Evolutionary conservation across 345 rosid species (phyloP), one percentile per base, ranked within the genome.

Genomic region (Pugionium dolabratum): DNA sequence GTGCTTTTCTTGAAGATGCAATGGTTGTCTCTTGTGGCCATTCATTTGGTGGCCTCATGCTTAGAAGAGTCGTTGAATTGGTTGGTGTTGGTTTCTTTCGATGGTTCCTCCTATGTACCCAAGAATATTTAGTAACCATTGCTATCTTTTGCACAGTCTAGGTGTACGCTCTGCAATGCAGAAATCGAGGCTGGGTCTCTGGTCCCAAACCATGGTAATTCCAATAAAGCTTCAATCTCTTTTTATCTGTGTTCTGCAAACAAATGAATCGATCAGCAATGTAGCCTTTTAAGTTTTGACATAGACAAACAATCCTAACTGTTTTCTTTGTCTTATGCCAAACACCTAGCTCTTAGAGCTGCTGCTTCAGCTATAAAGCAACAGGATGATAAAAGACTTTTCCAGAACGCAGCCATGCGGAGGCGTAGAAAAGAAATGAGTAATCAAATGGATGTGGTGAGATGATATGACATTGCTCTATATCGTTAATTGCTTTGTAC

Each of bases 1-100:
- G 99, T 64, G 86, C 89, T 70, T 94, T 86, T 80, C 99, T 94
- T 62, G 99, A 90, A 79, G 99, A 94, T 83, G 99, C 99, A 7
- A 30, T 80, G 83, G 83, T 86, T 56, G 89, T 90, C 62, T 86
- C 99, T 36, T 94, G 99, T 53, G 99, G 99, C 60, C 99, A 94
- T 82, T 94, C 99, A 33, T 94, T 94, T 78, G 99, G 97, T 62
- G 97, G 99, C 46, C 87, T 85, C 69, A 86, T 88, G 97, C 92
- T 94, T 64, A 84, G 84, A 73, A 86, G 84, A 77, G 99, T 94
- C 57, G 72, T 88, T 53, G 96, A 94, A 57, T 85, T 73, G 81
- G 99, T 94, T 75, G 81, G 81, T 67, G 37, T 47, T 35, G 36
- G 34, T 62, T 62, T 67, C 36, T 39, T 67, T 73, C 2, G 6